Percentiles rank a stretch among this genome's conserved stretches.
These are phyloP conservation scores for Haplosporangium sp. DNA, from an alignment of 371 early-diverging fungal genomes.

Conservation along the genomic window DNA sequence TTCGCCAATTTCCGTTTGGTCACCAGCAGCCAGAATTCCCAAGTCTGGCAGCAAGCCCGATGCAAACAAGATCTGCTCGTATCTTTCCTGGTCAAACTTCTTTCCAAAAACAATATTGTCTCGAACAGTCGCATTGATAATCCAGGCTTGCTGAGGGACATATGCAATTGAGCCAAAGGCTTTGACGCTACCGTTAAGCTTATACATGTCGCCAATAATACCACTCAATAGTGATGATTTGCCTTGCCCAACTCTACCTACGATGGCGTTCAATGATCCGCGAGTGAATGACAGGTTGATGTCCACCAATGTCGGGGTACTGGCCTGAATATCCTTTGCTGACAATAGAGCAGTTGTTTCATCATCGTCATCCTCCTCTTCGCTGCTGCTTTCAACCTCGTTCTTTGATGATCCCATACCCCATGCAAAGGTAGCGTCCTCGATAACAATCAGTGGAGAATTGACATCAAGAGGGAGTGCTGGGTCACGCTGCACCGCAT, in stretches of 20 bases:
- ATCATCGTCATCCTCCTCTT: slow-evolving; percentile 2
- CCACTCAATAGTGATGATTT: slow-evolving; percentile 61
- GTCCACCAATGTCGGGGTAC: slow-evolving; percentile 13
- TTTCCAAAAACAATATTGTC: slow-evolving; percentile 79
- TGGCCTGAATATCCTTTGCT: neutral
- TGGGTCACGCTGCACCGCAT: slow-evolving; percentile 55
- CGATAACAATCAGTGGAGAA: slow-evolving; percentile 13
- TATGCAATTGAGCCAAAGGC: slow-evolving; percentile 60
- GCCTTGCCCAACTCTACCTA: slow-evolving; percentile 63
- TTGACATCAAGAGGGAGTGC: slow-evolving; percentile 15
- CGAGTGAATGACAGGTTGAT: slow-evolving; percentile 42
- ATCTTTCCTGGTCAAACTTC: slow-evolving; percentile 59
- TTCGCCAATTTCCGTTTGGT: slow-evolving; percentile 67
- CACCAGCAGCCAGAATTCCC: slow-evolving; percentile 69
- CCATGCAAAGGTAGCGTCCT: slow-evolving; percentile 39
- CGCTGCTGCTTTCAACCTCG: neutral
- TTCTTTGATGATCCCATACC: neutral
- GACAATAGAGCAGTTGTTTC: slow-evolving; percentile 7
- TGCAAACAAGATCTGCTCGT: slow-evolving; percentile 60
- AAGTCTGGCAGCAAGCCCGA: slow-evolving; percentile 72
- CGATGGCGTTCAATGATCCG: slow-evolving; percentile 52
- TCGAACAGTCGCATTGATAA: slow-evolving; percentile 69
- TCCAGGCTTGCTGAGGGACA: slow-evolving; percentile 75
- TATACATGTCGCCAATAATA: slow-evolving; percentile 60
- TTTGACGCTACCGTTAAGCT: slow-evolving; percentile 36